Conservation (phyloP, 306 rosid species). For the Prosopis cineraria region DNA sequence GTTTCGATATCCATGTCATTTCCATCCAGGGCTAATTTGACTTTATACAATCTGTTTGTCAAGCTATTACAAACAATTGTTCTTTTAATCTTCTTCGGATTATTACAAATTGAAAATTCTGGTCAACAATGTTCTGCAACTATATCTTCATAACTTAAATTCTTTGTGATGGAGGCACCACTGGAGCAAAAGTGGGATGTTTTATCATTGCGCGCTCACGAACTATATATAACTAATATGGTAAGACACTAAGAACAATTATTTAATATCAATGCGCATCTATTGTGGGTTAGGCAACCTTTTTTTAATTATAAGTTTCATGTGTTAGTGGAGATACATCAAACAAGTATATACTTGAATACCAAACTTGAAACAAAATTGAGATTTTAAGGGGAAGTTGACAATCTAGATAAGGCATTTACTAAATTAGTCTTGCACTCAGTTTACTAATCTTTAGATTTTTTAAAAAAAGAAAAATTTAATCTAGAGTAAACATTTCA, state of each 20-base stretch:
- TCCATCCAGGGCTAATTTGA: not conserved
- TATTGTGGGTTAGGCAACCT: slow-evolving; percentile 37
- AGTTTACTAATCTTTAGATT: not conserved
- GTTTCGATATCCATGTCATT: not conserved
- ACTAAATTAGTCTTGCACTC: not conserved
- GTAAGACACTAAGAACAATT: not conserved
- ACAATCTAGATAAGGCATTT: not conserved
- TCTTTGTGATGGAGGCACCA: slow-evolving; percentile 18
- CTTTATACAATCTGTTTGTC: not conserved
- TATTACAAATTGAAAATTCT: slow-evolving; percentile 18
- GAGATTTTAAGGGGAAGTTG: not conserved
- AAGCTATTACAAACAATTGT: slow-evolving; percentile 14
- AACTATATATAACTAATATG: not conserved
- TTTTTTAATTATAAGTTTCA: not conserved
- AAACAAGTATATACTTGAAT: too few relatives aligned
- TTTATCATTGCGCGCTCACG: slow-evolving; percentile 21
- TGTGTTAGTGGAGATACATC: slow-evolving; percentile 4
- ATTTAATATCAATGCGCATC: slow-evolving; percentile 14
- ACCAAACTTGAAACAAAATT: not conserved
- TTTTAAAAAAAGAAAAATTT: not conserved
- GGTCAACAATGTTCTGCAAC: not conserved
- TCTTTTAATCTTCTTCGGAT: not conserved
- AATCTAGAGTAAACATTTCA: too few relatives aligned
- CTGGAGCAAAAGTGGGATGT: slow-evolving; percentile 23
- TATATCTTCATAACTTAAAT: not conserved